Evolutionary conservation across 768 basidiomycete genomes (phyloP).

Genomic region (Lactarius quietus): DNA sequence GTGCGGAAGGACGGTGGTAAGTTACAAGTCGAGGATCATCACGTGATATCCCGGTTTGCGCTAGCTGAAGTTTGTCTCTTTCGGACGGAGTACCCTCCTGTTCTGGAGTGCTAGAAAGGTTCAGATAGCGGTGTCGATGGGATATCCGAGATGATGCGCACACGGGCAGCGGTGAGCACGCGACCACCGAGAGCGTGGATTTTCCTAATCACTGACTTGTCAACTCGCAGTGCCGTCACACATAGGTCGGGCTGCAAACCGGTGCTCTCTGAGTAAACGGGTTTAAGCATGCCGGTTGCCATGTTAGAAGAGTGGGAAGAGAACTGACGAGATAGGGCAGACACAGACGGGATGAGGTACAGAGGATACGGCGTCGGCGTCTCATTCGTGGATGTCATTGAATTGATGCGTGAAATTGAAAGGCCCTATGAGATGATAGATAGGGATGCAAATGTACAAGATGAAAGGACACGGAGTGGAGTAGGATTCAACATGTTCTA

Average conservation of each 20-base stretch:
- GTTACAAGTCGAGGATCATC: constrained; percentile 57
- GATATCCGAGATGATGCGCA: constrained; percentile 21
- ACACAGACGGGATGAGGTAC: constrained; percentile 52
- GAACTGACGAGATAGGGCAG: constrained; percentile 57
- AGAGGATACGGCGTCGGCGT: neutral
- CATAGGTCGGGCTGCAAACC: constrained; percentile 47
- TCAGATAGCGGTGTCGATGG: constrained; percentile 13
- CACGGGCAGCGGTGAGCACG: constrained; percentile 48
- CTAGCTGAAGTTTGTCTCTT: constrained; percentile 27
- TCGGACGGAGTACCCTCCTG: no score
- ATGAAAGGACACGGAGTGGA: constrained; percentile 54
- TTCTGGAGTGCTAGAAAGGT: no score
- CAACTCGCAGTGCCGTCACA: constrained; percentile 52
- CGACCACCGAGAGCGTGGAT: constrained; percentile 61
- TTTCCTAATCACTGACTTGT: constrained; percentile 58
- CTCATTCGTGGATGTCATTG: constrained; percentile 27
- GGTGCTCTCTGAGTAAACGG: constrained; percentile 19
- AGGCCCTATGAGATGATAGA: constrained; percentile 48
- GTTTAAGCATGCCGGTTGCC: constrained; percentile 23
- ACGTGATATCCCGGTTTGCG: constrained; percentile 47
- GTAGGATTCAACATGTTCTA: constrained; percentile 53
- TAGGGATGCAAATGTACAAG: no score
- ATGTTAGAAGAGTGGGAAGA: constrained; percentile 50
- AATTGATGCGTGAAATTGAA: constrained; percentile 40
- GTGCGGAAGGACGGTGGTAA: constrained; percentile 30